These are phyloP conservation scores for Carex kokanica DNA, from an alignment of 176 grass and related monocot genomes.

Conservation along the genomic window DNA sequence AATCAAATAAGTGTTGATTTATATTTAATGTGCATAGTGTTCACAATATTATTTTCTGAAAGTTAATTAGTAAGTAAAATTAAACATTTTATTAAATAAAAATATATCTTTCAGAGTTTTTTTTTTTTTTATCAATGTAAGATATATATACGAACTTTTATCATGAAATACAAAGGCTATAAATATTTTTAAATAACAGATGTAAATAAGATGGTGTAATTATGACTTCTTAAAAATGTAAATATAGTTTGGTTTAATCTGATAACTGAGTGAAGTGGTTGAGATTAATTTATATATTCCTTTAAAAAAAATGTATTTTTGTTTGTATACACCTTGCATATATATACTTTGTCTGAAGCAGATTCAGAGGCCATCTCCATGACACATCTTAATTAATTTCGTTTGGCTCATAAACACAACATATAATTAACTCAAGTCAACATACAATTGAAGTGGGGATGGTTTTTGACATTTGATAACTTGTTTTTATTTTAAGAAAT, in stretches of 20 bases:
- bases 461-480: not conserved
- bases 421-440: not conserved
- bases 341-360: too few species aligned
- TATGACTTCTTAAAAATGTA: not conserved
- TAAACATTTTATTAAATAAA: too few species aligned
- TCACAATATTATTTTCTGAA: not conserved
- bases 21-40: not conserved
- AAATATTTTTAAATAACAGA: not conserved
- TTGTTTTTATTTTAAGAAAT: not conserved
- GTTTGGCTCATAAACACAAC: not conserved
- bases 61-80: too few species aligned
- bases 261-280: not conserved
- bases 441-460: not conserved
- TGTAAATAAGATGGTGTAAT: not conserved
- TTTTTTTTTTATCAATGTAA: not conserved
- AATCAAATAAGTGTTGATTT: not conserved
- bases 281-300: not conserved
- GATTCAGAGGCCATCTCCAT: too few species aligned
- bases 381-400: too few species aligned
- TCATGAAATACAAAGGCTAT: not conserved
- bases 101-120: not conserved
- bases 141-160: not conserved
- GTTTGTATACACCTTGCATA: not conserved
- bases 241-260: not conserved
- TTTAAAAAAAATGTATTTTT: not conserved